Evolutionary conservation across 441 rosid genomes (phyloP).

Genomic region (Syzygium malaccense): DNA sequence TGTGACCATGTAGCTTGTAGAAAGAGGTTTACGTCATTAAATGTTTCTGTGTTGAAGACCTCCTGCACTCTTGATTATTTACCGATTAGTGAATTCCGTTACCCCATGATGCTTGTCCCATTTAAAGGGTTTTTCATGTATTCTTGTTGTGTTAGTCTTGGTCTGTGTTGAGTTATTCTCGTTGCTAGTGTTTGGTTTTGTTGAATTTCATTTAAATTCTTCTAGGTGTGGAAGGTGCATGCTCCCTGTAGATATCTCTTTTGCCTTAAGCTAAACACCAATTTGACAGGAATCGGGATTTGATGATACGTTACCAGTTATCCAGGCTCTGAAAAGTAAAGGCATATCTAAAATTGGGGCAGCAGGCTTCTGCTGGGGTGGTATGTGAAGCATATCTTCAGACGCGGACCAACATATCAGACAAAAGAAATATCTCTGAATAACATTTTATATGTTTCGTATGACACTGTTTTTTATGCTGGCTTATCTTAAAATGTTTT

Average conservation of each 20-base stretch:
- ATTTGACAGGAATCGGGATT: conserved; percentile 32
- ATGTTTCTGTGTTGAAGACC: neutral
- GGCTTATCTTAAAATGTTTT: neutral
- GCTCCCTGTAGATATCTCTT: neutral
- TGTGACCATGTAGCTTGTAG: neutral
- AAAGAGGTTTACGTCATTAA: neutral
- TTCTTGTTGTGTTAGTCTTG: neutral
- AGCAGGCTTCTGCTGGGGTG: conserved; percentile 73
- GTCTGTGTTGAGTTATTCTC: neutral
- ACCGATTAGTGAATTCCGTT: neutral
- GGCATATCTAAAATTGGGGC: conserved; percentile 50
- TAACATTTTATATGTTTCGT: neutral
- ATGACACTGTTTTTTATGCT: neutral
- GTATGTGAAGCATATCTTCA: conserved; percentile 20
- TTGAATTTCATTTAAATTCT: neutral
- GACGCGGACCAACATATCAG: neutral
- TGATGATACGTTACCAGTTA: conserved; percentile 44
- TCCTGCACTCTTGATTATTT: neutral
- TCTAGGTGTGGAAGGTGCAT: neutral
- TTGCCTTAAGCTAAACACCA: neutral
- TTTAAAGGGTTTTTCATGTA: neutral
- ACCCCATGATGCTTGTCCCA: neutral
- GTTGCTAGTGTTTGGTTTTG: neutral
- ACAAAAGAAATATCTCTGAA: neutral
- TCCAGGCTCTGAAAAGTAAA: conserved; percentile 43